Evolutionary conservation across 2,329 filamentous ascomycete species (phyloP).

Genomic region (Ambrosiella cleistominuta): DNA sequence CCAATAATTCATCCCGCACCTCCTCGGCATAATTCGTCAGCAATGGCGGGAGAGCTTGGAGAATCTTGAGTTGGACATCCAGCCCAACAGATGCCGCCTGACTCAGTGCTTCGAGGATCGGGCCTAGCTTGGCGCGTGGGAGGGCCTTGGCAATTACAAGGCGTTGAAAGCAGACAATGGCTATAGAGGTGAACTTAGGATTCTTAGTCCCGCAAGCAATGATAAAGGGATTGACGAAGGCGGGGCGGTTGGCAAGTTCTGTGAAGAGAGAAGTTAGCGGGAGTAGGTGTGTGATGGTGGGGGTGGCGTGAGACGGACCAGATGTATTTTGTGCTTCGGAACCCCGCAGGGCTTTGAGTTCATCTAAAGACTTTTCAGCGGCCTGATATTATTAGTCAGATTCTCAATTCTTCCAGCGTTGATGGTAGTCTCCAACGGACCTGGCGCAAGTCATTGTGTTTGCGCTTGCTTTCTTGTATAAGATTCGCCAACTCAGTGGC

Average conservation of each 20-base stretch:
- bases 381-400: slow-evolving; percentile 35
- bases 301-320: slow-evolving; percentile 28
- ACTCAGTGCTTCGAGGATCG: slow-evolving; percentile 73
- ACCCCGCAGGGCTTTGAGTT: slow-evolving; percentile 59
- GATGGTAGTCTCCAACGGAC: slow-evolving; percentile 26
- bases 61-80: slow-evolving; percentile 88
- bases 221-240: slow-evolving; percentile 85
- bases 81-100: slow-evolving; percentile 65
- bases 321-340: slow-evolving; percentile 61
- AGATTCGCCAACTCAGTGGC: slow-evolving; percentile 76
- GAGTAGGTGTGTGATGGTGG: slow-evolving; percentile 14
- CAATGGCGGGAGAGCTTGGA: slow-evolving; percentile 78
- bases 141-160: slow-evolving; percentile 70
- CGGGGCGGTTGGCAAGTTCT: slow-evolving; percentile 69
- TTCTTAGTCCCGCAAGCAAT: slow-evolving; percentile 84
- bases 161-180: slow-evolving; percentile 73
- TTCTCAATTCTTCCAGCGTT: background rate
- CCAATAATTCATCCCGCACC: slow-evolving; percentile 63
- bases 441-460: slow-evolving; percentile 76
- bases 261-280: slow-evolving; percentile 10
- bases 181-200: slow-evolving; percentile 74
- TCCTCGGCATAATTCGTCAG: slow-evolving; percentile 79
- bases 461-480: slow-evolving; percentile 89
- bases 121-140: slow-evolving; percentile 60
- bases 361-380: slow-evolving; percentile 81